phyloP scores from a whole-genome alignment of 306 rosid genomes.

The Inga oerstediana region DNA sequence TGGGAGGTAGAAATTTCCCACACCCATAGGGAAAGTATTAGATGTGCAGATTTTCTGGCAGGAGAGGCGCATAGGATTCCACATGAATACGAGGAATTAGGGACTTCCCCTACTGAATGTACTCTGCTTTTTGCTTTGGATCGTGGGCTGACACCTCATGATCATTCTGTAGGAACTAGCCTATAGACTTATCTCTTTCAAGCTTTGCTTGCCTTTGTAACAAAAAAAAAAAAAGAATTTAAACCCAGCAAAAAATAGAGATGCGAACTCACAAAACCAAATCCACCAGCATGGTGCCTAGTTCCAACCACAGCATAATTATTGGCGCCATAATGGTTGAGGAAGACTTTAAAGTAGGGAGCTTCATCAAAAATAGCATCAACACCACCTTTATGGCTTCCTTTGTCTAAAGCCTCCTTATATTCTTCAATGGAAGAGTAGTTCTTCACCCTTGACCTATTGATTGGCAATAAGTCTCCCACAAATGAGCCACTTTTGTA shows the following conservation, averaged over 20 bases:
- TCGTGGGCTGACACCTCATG: too few relatives aligned
- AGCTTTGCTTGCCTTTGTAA: too few relatives aligned
- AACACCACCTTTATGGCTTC: neutral
- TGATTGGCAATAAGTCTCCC: neutral
- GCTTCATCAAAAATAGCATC: neutral
- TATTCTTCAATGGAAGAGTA: neutral
- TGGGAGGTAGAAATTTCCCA: too few relatives aligned
- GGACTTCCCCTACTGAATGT: too few relatives aligned
- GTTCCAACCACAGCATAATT: slow-evolving; percentile 16
- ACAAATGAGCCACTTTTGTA: neutral
- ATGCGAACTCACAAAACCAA: slow-evolving; percentile 36
- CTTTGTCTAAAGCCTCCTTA: slow-evolving; percentile 22
- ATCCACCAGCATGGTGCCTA: slow-evolving; percentile 17
- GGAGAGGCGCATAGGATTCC: too few relatives aligned
- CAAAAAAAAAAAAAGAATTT: too few relatives aligned
- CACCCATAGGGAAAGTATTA: too few relatives aligned
- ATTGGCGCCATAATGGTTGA: slow-evolving; percentile 18
- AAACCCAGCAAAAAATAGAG: neutral
- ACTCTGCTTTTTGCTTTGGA: too few relatives aligned
- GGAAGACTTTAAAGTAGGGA: slow-evolving; percentile 20
- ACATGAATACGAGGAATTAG: too few relatives aligned
- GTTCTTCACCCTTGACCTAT: neutral
- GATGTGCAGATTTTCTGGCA: too few relatives aligned
- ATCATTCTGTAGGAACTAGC: too few relatives aligned
- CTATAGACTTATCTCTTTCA: too few relatives aligned